A percentile compares a stretch with the other conserved stretches of the same genome.
These are phyloP conservation scores for Halophytophthora polymorphica DNA, from an alignment of 352 stramenopile genomes.

Conservation along the genomic window DNA sequence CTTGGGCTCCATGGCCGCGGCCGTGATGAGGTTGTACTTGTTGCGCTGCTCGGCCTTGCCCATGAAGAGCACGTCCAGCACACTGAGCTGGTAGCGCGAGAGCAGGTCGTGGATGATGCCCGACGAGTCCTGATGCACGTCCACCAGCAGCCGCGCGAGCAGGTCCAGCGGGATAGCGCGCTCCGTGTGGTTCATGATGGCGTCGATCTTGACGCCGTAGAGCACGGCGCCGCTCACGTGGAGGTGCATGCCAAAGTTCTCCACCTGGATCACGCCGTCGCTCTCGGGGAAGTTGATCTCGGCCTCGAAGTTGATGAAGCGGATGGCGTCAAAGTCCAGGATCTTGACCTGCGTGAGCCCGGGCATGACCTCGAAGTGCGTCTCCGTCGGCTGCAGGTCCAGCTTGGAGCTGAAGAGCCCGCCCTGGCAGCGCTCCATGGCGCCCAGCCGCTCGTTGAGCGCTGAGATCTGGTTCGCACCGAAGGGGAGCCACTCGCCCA, in stretches of 20 bases:
- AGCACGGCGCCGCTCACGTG: slow-evolving; percentile 71
- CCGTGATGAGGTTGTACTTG: slow-evolving; percentile 98
- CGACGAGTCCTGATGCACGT: slow-evolving; percentile 96
- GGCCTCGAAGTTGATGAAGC: slow-evolving; percentile 98
- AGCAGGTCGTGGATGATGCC: slow-evolving; percentile 94
- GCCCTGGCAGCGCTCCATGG: slow-evolving; percentile 95
- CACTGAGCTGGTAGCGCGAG: slow-evolving; percentile 93
- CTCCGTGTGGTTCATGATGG: slow-evolving; percentile 96
- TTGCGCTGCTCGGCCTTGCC: slow-evolving; percentile 91
- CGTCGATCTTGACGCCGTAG: slow-evolving; percentile 91
- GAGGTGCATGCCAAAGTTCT: slow-evolving; percentile 94
- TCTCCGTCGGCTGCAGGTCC: slow-evolving; percentile 82
- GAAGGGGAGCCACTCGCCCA: slow-evolving; percentile 97
- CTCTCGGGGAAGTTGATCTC: slow-evolving; percentile 96
- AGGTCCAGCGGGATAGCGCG: slow-evolving; percentile 95
- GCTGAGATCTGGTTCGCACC: slow-evolving; percentile 96
- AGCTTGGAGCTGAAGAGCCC: slow-evolving; percentile 95
- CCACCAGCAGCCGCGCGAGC: slow-evolving; percentile 93
- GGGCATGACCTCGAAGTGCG: slow-evolving; percentile 84
- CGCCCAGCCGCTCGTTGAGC: slow-evolving; percentile 95
- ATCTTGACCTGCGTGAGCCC: slow-evolving; percentile 97
- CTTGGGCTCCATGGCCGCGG: slow-evolving; percentile 95
- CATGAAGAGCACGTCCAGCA: slow-evolving; percentile 96
- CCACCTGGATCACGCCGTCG: slow-evolving; percentile 93
- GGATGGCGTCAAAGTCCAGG: slow-evolving; percentile 95